Evolutionary conservation across 2,329 filamentous ascomycete genomes (phyloP).

Genomic region (Neofusicoccum kwambonambiense): DNA sequence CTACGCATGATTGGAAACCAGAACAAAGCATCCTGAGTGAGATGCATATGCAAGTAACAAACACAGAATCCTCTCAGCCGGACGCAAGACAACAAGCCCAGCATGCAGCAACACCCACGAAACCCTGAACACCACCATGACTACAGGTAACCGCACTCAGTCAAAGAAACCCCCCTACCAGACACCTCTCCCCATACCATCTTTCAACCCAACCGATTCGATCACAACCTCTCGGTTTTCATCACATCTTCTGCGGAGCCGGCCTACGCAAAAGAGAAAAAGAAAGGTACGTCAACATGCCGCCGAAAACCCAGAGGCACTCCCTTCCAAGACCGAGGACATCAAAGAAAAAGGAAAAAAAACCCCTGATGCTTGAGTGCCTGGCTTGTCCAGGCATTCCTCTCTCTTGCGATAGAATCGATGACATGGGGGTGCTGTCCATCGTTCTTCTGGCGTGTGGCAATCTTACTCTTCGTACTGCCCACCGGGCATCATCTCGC

Average conservation of each 20-base stretch:
- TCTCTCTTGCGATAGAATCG: not conserved
- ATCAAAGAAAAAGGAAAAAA: not conserved
- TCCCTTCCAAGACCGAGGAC: not conserved
- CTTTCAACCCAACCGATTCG: not conserved
- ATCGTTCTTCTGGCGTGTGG: too few relatives aligned
- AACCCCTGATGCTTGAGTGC: too few relatives aligned
- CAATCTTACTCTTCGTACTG: slow-evolving; percentile 48
- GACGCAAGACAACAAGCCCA: not conserved
- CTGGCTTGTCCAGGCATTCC: not conserved
- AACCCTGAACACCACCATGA: not conserved
- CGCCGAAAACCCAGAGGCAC: not conserved
- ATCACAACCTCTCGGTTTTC: not conserved
- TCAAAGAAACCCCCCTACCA: not conserved
- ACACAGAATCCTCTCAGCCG: not conserved
- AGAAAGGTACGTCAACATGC: slow-evolving; percentile 3
- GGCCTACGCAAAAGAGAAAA: not conserved
- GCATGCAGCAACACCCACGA: not conserved
- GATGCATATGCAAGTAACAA: not conserved
- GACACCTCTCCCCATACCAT: not conserved
- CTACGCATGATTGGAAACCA: not conserved
- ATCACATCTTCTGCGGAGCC: not conserved
- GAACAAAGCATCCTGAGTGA: not conserved
- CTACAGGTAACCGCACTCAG: not conserved
- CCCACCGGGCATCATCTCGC: slow-evolving; percentile 48
- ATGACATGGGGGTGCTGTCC: too few relatives aligned